These are phyloP conservation scores for Closterium sp. DNA, from an alignment of 139 green algal genomes.

Conservation along the genomic window DNA sequence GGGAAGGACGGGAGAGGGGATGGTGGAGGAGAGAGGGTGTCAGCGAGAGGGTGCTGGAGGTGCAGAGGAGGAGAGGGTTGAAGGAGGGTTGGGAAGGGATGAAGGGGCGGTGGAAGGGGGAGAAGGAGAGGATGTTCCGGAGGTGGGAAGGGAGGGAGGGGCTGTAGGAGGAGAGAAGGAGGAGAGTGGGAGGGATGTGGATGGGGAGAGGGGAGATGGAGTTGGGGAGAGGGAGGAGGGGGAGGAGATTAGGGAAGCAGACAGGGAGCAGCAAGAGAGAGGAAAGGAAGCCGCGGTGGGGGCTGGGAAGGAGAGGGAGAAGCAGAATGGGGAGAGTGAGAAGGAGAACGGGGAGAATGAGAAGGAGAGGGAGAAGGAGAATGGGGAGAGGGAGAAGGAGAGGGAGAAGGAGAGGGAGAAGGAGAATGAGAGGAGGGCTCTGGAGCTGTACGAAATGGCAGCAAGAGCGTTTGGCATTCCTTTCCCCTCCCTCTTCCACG, in stretches of 20 bases:
- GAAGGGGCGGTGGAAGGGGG: background rate
- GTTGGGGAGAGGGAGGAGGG: background rate
- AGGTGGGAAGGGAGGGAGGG: background rate
- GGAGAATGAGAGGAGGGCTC: background rate
- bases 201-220: background rate
- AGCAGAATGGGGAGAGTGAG: background rate
- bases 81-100: background rate
- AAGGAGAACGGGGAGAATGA: background rate
- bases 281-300: background rate
- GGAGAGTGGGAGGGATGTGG: background rate
- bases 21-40: background rate
- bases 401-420: background rate
- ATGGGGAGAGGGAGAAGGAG: background rate
- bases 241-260: background rate
- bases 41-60: background rate
- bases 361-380: too few species aligned
- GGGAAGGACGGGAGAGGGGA: too few species aligned
- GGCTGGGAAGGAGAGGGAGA: background rate
- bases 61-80: background rate
- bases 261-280: background rate
- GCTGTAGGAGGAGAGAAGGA: background rate
- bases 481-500: background rate
- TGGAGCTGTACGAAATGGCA: background rate
- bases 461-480: background rate
- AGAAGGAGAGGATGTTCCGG: background rate